Conservation (phyloP, 306 rosid species). For the Alnus rubra region DNA sequence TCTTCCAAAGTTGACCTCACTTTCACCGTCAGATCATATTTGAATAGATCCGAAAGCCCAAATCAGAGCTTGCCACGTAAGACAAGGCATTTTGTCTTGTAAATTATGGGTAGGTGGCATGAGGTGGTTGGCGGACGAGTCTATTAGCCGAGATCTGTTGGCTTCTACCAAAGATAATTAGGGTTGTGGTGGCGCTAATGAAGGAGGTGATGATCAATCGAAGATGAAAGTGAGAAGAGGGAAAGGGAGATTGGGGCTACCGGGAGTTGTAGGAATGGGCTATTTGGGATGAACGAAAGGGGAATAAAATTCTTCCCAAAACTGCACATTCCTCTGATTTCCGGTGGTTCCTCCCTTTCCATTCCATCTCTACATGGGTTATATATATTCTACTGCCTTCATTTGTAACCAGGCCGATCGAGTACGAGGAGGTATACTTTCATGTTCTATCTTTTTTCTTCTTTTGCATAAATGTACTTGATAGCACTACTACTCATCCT, state of each 20-base stretch:
- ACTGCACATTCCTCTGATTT: conserved; percentile 58
- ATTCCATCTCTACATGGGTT: conserved; percentile 12
- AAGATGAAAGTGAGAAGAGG: conserved; percentile 26
- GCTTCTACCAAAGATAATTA: background rate
- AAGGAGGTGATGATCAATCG: background rate
- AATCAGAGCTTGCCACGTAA: too few relatives aligned
- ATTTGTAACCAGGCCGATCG: background rate
- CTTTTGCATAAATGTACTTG: background rate
- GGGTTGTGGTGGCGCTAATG: background rate
- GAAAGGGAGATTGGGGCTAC: conserved; percentile 47
- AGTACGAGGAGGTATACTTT: background rate
- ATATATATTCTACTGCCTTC: background rate
- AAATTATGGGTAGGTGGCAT: too few relatives aligned
- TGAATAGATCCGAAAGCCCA: too few relatives aligned
- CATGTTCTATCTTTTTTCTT: background rate
- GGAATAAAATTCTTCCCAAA: conserved; percentile 41
- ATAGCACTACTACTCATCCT: too few relatives aligned
- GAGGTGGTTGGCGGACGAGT: too few relatives aligned
- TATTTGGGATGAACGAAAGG: conserved; percentile 39
- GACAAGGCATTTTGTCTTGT: too few relatives aligned
- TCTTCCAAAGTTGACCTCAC: too few relatives aligned
- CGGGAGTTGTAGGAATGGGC: conserved; percentile 52
- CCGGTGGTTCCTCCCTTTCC: conserved; percentile 52
- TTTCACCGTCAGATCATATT: too few relatives aligned
- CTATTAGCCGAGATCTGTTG: background rate